A percentile compares a stretch with the other conserved stretches of the same genome.
phyloP scores from a whole-genome alignment of 352 stramenopile species.

The Elongisporangium anandrum region DNA sequence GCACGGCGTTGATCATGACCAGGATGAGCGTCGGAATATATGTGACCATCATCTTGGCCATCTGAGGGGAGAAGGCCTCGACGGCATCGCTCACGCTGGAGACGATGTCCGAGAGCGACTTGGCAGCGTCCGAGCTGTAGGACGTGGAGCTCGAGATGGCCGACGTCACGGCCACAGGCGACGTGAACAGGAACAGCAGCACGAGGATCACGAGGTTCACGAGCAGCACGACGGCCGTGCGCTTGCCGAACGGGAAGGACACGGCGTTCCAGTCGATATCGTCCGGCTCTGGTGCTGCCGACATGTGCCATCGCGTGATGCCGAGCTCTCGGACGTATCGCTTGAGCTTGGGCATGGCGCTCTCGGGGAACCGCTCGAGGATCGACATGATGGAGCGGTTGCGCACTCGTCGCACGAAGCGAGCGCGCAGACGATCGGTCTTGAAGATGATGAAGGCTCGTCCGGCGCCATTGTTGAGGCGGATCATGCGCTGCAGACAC shows the following conservation, averaged over 20 bases:
- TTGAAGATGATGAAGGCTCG: slow-evolving; percentile 84
- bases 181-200: slow-evolving; percentile 80
- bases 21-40: slow-evolving; percentile 85
- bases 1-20: slow-evolving; percentile 83
- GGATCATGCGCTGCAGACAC: slow-evolving; percentile 51
- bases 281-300: slow-evolving; percentile 69
- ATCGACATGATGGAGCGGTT: slow-evolving; percentile 79
- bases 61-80: slow-evolving; percentile 62
- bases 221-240: slow-evolving; percentile 58
- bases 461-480: slow-evolving; percentile 65
- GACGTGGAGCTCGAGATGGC: slow-evolving; percentile 70
- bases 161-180: slow-evolving; percentile 76
- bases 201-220: slow-evolving; percentile 76
- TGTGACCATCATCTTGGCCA: slow-evolving; percentile 72
- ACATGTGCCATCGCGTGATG: slow-evolving; percentile 75
- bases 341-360: slow-evolving; percentile 50
- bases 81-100: slow-evolving; percentile 51
- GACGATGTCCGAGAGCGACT: slow-evolving; percentile 67
- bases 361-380: slow-evolving; percentile 62
- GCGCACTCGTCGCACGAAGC: slow-evolving; percentile 70
- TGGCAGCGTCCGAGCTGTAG: slow-evolving; percentile 53
- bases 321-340: slow-evolving; percentile 75
- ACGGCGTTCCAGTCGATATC: slow-evolving; percentile 87
- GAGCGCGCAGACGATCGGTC: slow-evolving; percentile 55
- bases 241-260: slow-evolving; percentile 78